Conservation (phyloP, 345 rosid species). For the Rubroshorea leprosula region DNA sequence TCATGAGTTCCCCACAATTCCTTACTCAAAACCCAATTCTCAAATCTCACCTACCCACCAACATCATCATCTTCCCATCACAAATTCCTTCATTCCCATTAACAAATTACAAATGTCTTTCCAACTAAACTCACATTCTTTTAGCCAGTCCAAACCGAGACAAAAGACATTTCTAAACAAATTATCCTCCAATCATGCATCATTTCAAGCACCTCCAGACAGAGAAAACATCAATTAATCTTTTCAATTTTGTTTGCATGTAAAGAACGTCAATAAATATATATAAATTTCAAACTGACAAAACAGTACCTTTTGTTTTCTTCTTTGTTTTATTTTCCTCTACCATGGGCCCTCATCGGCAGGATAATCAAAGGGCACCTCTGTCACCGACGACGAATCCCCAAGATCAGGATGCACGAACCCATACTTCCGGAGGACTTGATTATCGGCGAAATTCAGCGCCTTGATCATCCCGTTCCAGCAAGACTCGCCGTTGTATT, state of each 20-base stretch:
- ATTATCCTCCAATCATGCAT: slow-evolving; percentile 41
- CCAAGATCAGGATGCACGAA: slow-evolving; percentile 62
- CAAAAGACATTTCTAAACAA: too few species aligned
- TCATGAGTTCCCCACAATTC: background rate
- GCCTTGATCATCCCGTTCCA: slow-evolving; percentile 77
- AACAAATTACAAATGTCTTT: too few species aligned
- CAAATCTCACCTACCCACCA: slow-evolving; percentile 6
- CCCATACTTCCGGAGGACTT: slow-evolving; percentile 78
- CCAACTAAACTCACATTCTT: too few species aligned
- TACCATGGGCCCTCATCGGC: slow-evolving; percentile 79
- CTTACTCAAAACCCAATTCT: slow-evolving; percentile 3
- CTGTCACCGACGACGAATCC: slow-evolving; percentile 47
- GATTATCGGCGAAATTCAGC: slow-evolving; percentile 90
- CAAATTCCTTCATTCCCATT: background rate
- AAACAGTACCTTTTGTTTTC: background rate
- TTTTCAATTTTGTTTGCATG: too few species aligned
- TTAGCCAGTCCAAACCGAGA: too few species aligned
- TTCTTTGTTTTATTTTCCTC: background rate
- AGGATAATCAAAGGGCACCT: slow-evolving; percentile 76
- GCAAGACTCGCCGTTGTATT: slow-evolving; percentile 73
- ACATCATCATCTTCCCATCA: slow-evolving; percentile 22
- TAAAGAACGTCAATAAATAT: background rate
- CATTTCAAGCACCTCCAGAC: slow-evolving; percentile 17
- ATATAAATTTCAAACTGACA: background rate
- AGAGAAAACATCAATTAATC: background rate